phyloP scores from a whole-genome alignment of 345 rosid genomes.

The Alliaria petiolata region DNA sequence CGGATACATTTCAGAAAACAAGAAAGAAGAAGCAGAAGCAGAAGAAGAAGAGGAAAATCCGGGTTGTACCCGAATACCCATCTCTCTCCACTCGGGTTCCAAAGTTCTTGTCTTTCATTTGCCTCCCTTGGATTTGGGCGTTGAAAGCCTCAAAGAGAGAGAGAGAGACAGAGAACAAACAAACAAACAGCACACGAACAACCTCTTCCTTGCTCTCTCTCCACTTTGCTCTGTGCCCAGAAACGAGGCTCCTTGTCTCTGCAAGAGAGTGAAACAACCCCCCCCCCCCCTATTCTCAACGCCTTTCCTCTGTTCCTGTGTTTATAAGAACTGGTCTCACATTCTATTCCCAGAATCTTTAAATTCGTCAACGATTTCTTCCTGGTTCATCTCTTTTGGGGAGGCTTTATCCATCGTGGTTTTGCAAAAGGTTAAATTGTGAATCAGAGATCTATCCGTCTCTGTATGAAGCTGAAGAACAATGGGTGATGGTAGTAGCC shows the following conservation, averaged over 20 bases:
- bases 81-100: constrained; percentile 22
- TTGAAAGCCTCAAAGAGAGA: constrained; percentile 16
- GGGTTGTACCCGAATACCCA: constrained; percentile 38
- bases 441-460: constrained; percentile 9
- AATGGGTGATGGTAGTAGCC: constrained; percentile 76
- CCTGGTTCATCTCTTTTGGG: no score
- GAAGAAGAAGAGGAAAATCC: constrained; percentile 25
- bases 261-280: not conserved
- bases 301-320: not conserved
- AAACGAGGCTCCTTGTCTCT: constrained; percentile 26
- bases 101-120: constrained; percentile 8
- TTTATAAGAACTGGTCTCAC: constrained; percentile 30
- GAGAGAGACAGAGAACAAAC: no score
- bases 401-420: no score
- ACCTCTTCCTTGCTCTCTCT: constrained; percentile 8
- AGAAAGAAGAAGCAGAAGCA: no score
- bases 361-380: constrained; percentile 39
- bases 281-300: not conserved
- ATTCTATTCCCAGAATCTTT: constrained; percentile 42
- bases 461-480: constrained; percentile 53
- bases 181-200: constrained; percentile 9
- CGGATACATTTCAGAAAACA: constrained; percentile 21
- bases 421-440: no score
- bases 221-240: constrained; percentile 12
- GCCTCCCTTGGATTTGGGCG: constrained; percentile 16